Evolutionary conservation across 1,284 basidiomycete genomes (phyloP), one percentile per base, ranked within the genome.

Genomic region (Ustilago crameri): DNA sequence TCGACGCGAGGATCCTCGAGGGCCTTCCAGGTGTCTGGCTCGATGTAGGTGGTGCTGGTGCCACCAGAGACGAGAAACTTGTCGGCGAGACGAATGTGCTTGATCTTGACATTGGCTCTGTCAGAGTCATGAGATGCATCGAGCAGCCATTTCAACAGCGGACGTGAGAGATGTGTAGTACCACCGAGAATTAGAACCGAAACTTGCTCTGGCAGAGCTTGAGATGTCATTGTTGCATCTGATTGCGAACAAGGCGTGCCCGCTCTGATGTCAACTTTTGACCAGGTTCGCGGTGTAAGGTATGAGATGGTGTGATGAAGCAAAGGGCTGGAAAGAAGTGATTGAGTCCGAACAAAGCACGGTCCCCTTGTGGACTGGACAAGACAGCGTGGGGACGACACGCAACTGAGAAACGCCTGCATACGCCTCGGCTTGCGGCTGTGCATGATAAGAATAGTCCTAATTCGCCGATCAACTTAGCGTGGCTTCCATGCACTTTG

Each of bases 101-200:
- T 60, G 38, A 77, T 51, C 35, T 37, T 48, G 44, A 57, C 43
- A 9, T 20, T 18, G 17, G 23, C 3, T 27, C 66, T 44, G 12
- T 30, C 34, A 9, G 51, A 51, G 9, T 62, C 49, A 3, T 45
- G 27, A 17, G 17, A 22, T 3, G 51, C 18, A 18, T 62, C 44
- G 34, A 74, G 42, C 10, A 78, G 56, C 57, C 59, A 76, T 37
- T 51, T 51, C 35, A 78, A 56, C 32, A 78, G 54, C 10, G 76
- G 61, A 4, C 74, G 53, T 0, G 64, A 68, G n/a, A 74, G 51
- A 34, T 71, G 66, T 0, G 42, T 20, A 3, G 70, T 61, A 15
- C 76, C 76, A 30, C 76, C 67, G 26, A 76, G 63, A 37, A 78
- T 76, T 30, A 78, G 67, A 12, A 78, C 60, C n/a, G 66, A 69